Evolutionary conservation across 208 protist genomes (phyloP), one percentile per base, ranked within the genome.

Genomic region (Willaertia magna): DNA sequence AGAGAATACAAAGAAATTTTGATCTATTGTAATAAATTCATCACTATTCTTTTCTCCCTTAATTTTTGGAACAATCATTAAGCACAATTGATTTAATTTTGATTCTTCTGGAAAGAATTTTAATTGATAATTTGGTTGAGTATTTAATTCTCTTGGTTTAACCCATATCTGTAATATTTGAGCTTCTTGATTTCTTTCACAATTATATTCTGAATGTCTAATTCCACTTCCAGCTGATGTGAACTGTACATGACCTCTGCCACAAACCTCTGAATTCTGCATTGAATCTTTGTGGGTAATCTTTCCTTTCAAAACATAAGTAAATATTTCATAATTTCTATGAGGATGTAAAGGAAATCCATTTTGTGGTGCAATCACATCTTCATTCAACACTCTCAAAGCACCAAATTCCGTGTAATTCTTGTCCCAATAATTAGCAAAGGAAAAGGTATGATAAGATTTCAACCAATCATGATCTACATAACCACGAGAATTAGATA

Each of bases 391-490:
- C 12, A 90, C 87, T 74, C 74, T 74, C 0, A 90, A 51, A 40
- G 55, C 67, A 39, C 52, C 74, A 47, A 47, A 90, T 30, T 49
- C 59, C 12, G 4, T 14, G 47, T 85, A 90, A 14, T 67, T 16
- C 11, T 43, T 26, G 44, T 90, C 85, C 22, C 88, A n/a, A 67
- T 89, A 89, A 22, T 30, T 85, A 34, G 87, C 79, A 39, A 89
- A 90, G 20, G 87, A 88, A 85, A 90, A 90, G 16, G 88, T 87
- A 51, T 90, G 88, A 78, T 88, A 90, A 42, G 88, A 74, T 52
- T 88, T 75, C 34, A 90, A 74, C 88, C 88, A 90, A 11, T 85
- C 88, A 43, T 88, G 85, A 79, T 90, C 79, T n/a, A 74, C 55
- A 79, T 90, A 75, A 40, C 84, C 61, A 14, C 88, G 12, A 34